Percentiles rank a stretch among this genome's conserved stretches.
These are phyloP conservation scores for Aureobasidium mangrovei DNA, from an alignment of 2,329 filamentous ascomycete genomes.

Conservation along the genomic window DNA sequence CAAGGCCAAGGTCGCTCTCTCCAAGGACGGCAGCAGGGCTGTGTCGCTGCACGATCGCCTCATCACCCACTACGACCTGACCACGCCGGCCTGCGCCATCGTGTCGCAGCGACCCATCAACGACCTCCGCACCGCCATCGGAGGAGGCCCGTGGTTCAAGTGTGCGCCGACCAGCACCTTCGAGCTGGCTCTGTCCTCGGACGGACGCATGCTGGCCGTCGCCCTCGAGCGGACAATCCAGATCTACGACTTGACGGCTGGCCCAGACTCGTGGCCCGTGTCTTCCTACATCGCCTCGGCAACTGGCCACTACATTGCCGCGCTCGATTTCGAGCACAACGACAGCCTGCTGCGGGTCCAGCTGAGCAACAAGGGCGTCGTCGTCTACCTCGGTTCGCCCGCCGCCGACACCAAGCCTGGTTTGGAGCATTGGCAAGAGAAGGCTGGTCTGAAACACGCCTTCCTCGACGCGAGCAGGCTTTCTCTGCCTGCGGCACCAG, in stretches of 20 bases:
- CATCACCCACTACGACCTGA: conserved; percentile 25
- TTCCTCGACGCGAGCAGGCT: conserved; percentile 24
- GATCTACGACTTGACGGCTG: conserved; percentile 26
- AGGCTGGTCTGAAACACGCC: conserved; percentile 23
- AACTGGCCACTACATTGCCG: conserved; percentile 28
- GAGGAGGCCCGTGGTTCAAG: conserved; percentile 27
- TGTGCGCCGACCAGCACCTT: conserved; percentile 22
- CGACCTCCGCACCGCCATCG: conserved; percentile 26
- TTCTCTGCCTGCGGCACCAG: neutral
- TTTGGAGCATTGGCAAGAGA: conserved; percentile 28
- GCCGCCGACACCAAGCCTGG: conserved; percentile 11
- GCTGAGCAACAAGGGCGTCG: conserved; percentile 26
- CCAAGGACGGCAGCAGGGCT: conserved; percentile 18
- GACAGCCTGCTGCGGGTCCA: conserved; percentile 26
- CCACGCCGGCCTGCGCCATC: conserved; percentile 16
- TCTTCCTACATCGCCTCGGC: conserved; percentile 26
- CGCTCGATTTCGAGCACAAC: conserved; percentile 27
- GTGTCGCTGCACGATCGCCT: conserved; percentile 24
- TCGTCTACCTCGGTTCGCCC: conserved; percentile 29
- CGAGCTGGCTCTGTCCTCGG: conserved; percentile 25
- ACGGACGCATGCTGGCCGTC: conserved; percentile 26
- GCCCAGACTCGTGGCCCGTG: conserved; percentile 24
- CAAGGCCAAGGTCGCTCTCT: conserved; percentile 15
- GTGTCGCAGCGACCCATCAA: conserved; percentile 23
- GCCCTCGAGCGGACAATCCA: conserved; percentile 28